Base-by-base conservation (phyloP, 2,329 filamentous ascomycete species). In the Botryosphaeria dothidea region DNA sequence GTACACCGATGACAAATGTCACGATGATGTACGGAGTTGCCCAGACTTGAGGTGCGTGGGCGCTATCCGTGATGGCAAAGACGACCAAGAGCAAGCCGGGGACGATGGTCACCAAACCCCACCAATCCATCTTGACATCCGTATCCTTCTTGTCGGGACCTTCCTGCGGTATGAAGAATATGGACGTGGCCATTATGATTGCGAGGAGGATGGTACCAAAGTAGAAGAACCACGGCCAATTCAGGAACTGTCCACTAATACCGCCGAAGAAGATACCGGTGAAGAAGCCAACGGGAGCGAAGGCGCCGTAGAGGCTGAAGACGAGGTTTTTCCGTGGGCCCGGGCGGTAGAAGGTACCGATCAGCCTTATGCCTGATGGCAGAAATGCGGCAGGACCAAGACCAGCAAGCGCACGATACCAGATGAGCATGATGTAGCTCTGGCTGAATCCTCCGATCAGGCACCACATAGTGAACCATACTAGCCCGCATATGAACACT, bases 381-480 rank as follows among this genome's bases (percentile, higher is more conserved):
- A 92, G 75, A 67, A 91, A 92, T 0, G 90, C 90, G 0, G 90
- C 89, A 1, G 89, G 84, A 0, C 90, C 91, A 9, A 94, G 77
- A 0, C 91, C 91, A 75, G 92, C 90, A 48, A 93, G 78, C 8
- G 90, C 90, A 61, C 91, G 88, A 72, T 88, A 91, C 63, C 90
- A 81, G 69, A 92, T 89, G 67, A 93, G 81, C 88, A 92, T 91
- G 58, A 86, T 75, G 66, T 88, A 84, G 75, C 86, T 89, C 62
- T 81, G 79, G 66, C 87, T 88, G 77, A 93, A 92, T 11, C 91
- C 91, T 17, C 85, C 85, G 62, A 92, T 79, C 62, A 93, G 77
- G 9, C 86, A 88, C 86, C 90, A 93, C 41, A 89, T 67, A 7
- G 86, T 75, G 58, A 92, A 84, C 91, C 91, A 85, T 4, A 74